These are phyloP conservation scores for Monotropa hypopitys DNA, from an alignment of 179 eudicot species.

Conservation along the genomic window DNA sequence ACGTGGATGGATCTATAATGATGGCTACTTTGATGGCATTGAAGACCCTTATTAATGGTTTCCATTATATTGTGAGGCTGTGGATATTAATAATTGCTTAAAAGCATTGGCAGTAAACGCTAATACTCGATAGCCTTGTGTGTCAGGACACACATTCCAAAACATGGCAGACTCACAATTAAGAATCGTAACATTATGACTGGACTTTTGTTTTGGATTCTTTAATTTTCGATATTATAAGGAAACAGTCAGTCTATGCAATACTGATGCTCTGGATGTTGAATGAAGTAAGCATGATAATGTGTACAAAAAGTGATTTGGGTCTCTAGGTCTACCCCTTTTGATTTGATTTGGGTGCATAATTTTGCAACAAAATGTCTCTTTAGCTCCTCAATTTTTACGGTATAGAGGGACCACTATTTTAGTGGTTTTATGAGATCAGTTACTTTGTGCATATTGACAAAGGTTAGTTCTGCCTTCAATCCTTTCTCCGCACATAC, in stretches of 20 bases:
- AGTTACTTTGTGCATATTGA: too few species aligned
- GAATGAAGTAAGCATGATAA: too few species aligned
- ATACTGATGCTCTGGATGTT: too few species aligned
- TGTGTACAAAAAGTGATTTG: too few species aligned
- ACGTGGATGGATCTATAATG: background rate
- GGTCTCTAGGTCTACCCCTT: too few species aligned
- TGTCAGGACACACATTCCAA: background rate
- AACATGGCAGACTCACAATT: background rate
- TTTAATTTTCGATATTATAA: background rate
- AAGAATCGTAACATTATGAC: background rate
- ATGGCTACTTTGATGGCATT: background rate
- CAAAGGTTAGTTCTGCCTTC: too few species aligned
- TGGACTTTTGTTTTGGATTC: background rate
- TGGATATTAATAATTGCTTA: background rate
- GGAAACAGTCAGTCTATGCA: background rate
- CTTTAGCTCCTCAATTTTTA: too few species aligned
- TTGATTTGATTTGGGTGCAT: too few species aligned
- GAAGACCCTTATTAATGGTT: background rate
- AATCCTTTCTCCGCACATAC: too few species aligned
- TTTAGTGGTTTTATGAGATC: too few species aligned
- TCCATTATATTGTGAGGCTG: background rate
- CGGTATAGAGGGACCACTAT: too few species aligned
- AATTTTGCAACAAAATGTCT: too few species aligned
- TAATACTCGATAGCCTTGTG: background rate
- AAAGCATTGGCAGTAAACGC: background rate